phyloP scores from a whole-genome alignment of 2,329 filamentous ascomycete genomes.

The Colletotrichum lentis region DNA sequence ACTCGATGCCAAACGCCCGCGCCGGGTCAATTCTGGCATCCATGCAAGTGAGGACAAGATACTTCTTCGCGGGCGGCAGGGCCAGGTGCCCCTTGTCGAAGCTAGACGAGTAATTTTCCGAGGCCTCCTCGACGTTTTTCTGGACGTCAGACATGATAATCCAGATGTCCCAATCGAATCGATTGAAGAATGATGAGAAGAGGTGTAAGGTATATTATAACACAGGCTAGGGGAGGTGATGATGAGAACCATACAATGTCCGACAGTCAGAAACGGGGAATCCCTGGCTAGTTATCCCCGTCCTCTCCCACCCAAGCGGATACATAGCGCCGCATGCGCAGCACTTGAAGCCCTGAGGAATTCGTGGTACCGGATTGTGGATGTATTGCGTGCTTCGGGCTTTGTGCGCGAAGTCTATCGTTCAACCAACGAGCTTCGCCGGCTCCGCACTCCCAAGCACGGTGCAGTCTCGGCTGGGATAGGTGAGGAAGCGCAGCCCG shows the following conservation, averaged over 20 bases:
- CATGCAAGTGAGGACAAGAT: constrained; percentile 77
- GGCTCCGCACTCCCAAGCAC: constrained; percentile 18
- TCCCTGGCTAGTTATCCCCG: constrained; percentile 11
- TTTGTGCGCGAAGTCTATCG: not conserved
- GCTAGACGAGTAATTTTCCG: constrained; percentile 28
- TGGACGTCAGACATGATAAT: constrained; percentile 33
- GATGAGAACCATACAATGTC: not conserved
- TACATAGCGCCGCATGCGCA: not conserved
- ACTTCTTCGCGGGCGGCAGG: constrained; percentile 75
- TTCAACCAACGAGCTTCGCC: constrained; percentile 21
- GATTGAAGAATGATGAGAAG: not conserved
- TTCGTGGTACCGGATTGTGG: constrained; percentile 29
- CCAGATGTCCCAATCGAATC: not conserved
- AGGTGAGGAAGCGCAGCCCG: not conserved
- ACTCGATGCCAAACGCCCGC: constrained; percentile 72
- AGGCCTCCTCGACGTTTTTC: constrained; percentile 37
- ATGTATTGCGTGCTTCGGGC: constrained; percentile 34
- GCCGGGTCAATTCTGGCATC: constrained; percentile 77
- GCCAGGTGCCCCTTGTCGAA: constrained; percentile 74
- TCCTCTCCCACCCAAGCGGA: constrained; percentile 6
- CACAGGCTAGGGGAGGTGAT: not conserved
- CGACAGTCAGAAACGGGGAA: constrained; percentile 6
- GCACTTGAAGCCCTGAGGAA: not conserved
- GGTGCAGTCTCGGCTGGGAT: constrained; percentile 17
- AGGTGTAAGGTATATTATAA: not conserved